These are phyloP conservation scores for Exophiala alcalophila DNA, from an alignment of 2,329 filamentous ascomycete genomes.

Conservation along the genomic window DNA sequence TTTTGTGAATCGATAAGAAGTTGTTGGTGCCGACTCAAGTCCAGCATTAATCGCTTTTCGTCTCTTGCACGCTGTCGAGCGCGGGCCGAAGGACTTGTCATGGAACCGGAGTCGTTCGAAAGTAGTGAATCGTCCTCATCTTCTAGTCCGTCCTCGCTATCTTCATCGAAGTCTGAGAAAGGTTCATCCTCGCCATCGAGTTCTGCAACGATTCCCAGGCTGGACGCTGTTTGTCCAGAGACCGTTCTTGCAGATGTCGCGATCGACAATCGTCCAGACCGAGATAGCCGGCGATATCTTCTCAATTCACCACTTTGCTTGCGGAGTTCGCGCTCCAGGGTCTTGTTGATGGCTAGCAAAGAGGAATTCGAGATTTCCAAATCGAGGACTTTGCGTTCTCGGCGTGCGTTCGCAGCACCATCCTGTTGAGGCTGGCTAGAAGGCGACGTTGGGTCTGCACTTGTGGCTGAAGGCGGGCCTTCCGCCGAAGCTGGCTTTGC, in stretches of 20 bases:
- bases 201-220: constrained; percentile 47
- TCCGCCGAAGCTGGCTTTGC: constrained; percentile 4
- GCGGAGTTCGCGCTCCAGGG: constrained; percentile 82
- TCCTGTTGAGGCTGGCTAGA: constrained; percentile 48
- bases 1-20: constrained; percentile 86
- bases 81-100: constrained; percentile 38
- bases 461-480: constrained; percentile 2
- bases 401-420: constrained; percentile 78
- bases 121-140: constrained; percentile 37
- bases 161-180: constrained; percentile 37
- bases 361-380: constrained; percentile 96
- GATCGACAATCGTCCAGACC: constrained; percentile 70
- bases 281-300: constrained; percentile 78
- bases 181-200: constrained; percentile 37
- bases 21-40: constrained; percentile 84
- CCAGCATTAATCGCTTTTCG: constrained; percentile 76
- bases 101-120: constrained; percentile 32
- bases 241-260: constrained; percentile 38
- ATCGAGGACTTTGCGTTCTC: constrained; percentile 92
- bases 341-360: constrained; percentile 89
- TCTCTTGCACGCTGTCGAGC: constrained; percentile 65
- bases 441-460: constrained; percentile 39
- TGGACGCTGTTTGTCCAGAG: constrained; percentile 45
- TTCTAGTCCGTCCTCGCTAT: constrained; percentile 25
- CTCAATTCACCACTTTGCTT: constrained; percentile 88